Percentiles rank a stretch among this genome's conserved stretches.
These are phyloP conservation scores for Monsonia emarginata DNA, from an alignment of 441 rosid species.

Conservation along the genomic window DNA sequence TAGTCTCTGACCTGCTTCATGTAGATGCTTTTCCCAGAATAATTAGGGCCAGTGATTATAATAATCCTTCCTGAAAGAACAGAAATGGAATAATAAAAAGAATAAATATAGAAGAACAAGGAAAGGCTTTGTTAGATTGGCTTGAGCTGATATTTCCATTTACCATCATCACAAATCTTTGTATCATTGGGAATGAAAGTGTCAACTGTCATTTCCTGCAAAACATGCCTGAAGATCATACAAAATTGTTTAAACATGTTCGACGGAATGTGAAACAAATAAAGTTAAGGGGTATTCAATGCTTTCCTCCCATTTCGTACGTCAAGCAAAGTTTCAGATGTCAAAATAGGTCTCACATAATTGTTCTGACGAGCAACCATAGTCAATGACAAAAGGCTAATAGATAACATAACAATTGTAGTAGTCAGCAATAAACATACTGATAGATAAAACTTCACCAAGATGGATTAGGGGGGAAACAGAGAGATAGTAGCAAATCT, in stretches of 20 bases:
- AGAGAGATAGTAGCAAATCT: slow-evolving; percentile 14
- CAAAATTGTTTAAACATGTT: slow-evolving; percentile 1
- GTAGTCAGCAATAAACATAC: slow-evolving; percentile 14
- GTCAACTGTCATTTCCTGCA: slow-evolving; percentile 97
- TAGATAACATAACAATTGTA: slow-evolving; percentile 18
- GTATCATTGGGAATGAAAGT: slow-evolving; percentile 92
- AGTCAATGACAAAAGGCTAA: slow-evolving; percentile 74
- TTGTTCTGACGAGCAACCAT: slow-evolving; percentile 84
- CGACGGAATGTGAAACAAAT: background rate
- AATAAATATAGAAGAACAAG: slow-evolving; percentile 14
- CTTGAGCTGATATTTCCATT: slow-evolving; percentile 16
- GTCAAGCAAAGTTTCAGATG: slow-evolving; percentile 54
- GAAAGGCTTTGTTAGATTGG: slow-evolving; percentile 11
- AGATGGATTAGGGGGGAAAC: background rate
- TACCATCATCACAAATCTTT: slow-evolving; percentile 54
- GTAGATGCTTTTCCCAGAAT: slow-evolving; percentile 94
- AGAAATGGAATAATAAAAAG: slow-evolving; percentile 18
- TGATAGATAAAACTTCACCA: background rate
- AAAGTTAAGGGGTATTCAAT: background rate
- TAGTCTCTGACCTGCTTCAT: slow-evolving; percentile 63
- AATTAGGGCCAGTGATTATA: slow-evolving; percentile 93
- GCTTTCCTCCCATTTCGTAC: slow-evolving; percentile 78
- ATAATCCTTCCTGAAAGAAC: slow-evolving; percentile 56
- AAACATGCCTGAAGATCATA: slow-evolving; percentile 60
- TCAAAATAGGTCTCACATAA: slow-evolving; percentile 75